Conservation (phyloP, 805 yeast species). For the Cephaloascus fragrans region DNA sequence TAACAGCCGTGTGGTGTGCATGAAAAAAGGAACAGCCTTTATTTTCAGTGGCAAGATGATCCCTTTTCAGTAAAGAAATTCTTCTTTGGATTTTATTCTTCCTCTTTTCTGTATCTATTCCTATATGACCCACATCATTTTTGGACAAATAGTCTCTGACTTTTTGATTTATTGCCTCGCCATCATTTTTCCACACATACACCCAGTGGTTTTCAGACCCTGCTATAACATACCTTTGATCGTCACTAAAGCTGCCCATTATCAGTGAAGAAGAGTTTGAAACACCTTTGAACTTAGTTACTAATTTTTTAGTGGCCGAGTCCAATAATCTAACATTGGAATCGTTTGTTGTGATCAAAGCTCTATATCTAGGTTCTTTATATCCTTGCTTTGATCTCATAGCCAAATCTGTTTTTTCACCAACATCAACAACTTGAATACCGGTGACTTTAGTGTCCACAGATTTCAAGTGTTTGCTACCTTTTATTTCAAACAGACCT, state of each 20-base stretch:
- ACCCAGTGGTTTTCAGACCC: constrained; percentile 89
- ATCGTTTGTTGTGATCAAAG: constrained; percentile 72
- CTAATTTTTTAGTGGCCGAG: constrained; percentile 39
- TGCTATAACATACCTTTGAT: constrained; percentile 46
- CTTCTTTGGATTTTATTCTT: background rate
- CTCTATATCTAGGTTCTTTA: constrained; percentile 2
- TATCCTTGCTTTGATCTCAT: constrained; percentile 6
- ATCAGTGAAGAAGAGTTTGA: constrained; percentile 66
- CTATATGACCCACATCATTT: no score
- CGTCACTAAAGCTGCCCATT: constrained; percentile 53
- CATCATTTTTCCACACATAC: constrained; percentile 63
- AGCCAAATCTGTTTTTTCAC: constrained; percentile 7
- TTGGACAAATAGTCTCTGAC: constrained; percentile 1
- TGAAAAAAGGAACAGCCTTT: constrained; percentile 61
- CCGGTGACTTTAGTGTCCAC: constrained; percentile 59
- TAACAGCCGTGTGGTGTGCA: constrained; percentile 66
- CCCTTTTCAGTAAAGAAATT: constrained; percentile 8
- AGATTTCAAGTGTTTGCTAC: background rate
- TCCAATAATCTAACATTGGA: constrained; percentile 66
- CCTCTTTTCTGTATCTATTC: constrained; percentile 3
- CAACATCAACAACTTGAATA: constrained; percentile 35
- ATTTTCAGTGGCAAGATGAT: constrained; percentile 37
- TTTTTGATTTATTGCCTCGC: constrained; percentile 9
- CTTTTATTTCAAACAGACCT: constrained; percentile 20
- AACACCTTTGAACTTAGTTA: constrained; percentile 65